phyloP scores from a whole-genome alignment of 768 basidiomycete species.

The Leccinum subgranulosum region DNA sequence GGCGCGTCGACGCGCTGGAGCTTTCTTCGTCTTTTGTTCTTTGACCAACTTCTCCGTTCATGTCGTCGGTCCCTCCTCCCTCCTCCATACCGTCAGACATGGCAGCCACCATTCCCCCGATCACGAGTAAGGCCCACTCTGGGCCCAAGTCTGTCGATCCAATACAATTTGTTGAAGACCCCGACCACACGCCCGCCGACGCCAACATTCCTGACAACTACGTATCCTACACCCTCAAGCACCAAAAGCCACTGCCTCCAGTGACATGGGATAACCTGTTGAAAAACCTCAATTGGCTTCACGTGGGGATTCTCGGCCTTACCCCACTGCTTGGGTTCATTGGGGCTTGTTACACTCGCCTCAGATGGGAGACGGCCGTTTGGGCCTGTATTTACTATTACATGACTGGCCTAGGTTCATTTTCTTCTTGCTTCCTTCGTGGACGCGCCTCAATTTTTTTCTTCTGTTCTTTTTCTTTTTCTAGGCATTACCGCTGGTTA shows the following conservation, averaged over 20 bases:
- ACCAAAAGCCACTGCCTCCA: conserved; percentile 65
- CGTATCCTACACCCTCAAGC: conserved; percentile 70
- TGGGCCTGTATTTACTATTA: conserved; percentile 70
- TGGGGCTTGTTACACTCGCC: conserved; percentile 63
- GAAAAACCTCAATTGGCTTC: conserved; percentile 75
- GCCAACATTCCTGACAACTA: conserved; percentile 79
- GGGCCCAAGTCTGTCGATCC: conserved; percentile 1
- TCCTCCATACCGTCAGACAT: conserved; percentile 14
- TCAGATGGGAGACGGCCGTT: conserved; percentile 73
- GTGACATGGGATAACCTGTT: conserved; percentile 56
- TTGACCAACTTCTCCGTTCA: conserved; percentile 23
- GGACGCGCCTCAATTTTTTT: not conserved
- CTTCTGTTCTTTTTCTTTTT: conserved; percentile 32
- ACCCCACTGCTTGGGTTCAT: conserved; percentile 72
- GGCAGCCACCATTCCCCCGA: conserved; percentile 9
- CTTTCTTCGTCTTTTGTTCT: conserved; percentile 13
- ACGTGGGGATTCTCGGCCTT: conserved; percentile 65
- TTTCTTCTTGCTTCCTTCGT: conserved; percentile 10
- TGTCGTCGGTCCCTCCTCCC: conserved; percentile 27
- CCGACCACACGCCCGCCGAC: conserved; percentile 41
- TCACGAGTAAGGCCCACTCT: conserved; percentile 3
- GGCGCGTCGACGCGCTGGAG: not conserved
- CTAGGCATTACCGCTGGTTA: conserved; percentile 89
- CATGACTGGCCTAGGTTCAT: conserved; percentile 77
- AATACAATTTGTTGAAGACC: conserved; percentile 21